Evolutionary conservation across 2,329 filamentous ascomycete species (phyloP).

Genomic region (Fusarium sp.): DNA sequence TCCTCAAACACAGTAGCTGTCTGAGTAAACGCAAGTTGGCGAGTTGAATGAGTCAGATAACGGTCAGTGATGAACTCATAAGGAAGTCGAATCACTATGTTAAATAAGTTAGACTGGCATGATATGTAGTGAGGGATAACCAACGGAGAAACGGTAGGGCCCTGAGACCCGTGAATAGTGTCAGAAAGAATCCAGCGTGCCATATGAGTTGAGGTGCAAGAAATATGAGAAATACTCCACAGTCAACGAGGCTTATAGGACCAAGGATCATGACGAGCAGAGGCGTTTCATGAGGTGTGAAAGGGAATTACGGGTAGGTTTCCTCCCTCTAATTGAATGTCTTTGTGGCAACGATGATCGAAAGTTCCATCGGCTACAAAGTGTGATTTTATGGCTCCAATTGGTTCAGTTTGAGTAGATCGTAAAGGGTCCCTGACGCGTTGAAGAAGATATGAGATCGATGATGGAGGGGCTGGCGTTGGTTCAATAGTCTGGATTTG

Average conservation of each 20-base stretch:
- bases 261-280: conserved; percentile 72
- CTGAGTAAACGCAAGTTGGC: conserved; percentile 69
- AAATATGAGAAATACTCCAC: conserved; percentile 75
- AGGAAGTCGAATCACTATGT: conserved; percentile 44
- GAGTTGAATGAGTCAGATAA: conserved; percentile 41
- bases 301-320: neutral
- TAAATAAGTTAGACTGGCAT: conserved; percentile 19
- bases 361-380: neutral
- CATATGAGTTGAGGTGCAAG: conserved; percentile 77
- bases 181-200: conserved; percentile 70
- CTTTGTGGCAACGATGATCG: neutral
- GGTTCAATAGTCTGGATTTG: neutral
- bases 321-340: neutral
- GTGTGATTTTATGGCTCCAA: neutral
- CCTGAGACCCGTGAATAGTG: conserved; percentile 65
- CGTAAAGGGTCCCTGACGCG: conserved; percentile 23
- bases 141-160: conserved; percentile 77
- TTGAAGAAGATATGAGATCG: conserved; percentile 21
- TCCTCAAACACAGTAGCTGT: conserved; percentile 80
- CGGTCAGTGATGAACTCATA: conserved; percentile 46
- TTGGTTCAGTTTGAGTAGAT: conserved; percentile 1
- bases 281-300: conserved; percentile 14
- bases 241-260: conserved; percentile 80
- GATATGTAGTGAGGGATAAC: conserved; percentile 27
- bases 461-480: conserved; percentile 36